Conservation (phyloP, 495 filamentous ascomycete species). For the Penicillium mononematosum region DNA sequence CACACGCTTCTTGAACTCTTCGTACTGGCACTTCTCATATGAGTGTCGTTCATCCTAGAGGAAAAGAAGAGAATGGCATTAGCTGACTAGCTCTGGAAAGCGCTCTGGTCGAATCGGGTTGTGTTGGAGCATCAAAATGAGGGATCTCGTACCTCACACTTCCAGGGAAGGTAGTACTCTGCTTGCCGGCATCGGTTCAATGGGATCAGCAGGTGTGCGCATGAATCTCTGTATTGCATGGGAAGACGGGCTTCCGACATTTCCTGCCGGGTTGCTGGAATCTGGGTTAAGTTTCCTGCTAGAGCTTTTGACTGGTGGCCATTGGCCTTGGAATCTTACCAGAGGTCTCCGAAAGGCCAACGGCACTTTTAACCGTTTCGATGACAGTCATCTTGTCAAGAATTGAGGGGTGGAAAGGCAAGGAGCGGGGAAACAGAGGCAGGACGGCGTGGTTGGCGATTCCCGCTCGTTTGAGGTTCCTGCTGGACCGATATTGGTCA, state of each 20-base stretch:
- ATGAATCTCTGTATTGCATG: constrained; percentile 88
- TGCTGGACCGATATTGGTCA: constrained; percentile 31
- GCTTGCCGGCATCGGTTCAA: constrained; percentile 92
- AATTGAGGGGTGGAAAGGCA: constrained; percentile 18
- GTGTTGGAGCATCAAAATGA: neutral
- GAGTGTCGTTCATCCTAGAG: constrained; percentile 84
- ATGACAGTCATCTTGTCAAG: constrained; percentile 44
- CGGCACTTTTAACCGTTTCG: constrained; percentile 56
- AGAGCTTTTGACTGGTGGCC: constrained; percentile 19
- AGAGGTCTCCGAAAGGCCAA: constrained; percentile 47
- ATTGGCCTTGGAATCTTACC: constrained; percentile 38
- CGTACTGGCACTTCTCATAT: constrained; percentile 99
- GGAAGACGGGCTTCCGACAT: constrained; percentile 92
- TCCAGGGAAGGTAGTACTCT: constrained; percentile 94
- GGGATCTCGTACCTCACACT: constrained; percentile 75
- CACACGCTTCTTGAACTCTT: constrained; percentile 96
- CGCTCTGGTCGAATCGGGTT: neutral
- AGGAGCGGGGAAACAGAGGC: constrained; percentile 21
- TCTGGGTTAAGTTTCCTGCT: constrained; percentile 23
- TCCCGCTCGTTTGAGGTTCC: constrained; percentile 35
- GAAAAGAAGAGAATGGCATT: constrained; percentile 1
- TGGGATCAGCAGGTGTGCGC: constrained; percentile 89
- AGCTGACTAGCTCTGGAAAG: constrained; percentile 3
- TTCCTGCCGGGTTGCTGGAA: constrained; percentile 74
- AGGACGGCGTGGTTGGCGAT: constrained; percentile 30